A percentile compares a stretch with the other conserved stretches of the same genome.
phyloP scores from a whole-genome alignment of 2,329 filamentous ascomycete species.

The Magnaporthiopsis poae region DNA sequence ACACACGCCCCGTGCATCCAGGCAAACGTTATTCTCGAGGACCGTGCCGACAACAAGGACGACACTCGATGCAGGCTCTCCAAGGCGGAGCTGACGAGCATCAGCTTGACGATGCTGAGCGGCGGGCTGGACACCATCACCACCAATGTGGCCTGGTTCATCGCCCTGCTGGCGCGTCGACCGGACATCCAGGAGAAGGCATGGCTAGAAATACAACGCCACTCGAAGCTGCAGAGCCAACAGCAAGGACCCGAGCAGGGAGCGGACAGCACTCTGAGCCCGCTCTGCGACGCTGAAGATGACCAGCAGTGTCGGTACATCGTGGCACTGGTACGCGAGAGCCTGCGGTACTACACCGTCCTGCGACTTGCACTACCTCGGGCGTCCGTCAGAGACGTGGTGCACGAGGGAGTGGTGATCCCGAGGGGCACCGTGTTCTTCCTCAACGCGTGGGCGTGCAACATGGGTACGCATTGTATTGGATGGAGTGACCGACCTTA shows the following conservation, averaged over 20 bases:
- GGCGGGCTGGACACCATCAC: slow-evolving; percentile 59
- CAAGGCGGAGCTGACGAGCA: slow-evolving; percentile 61
- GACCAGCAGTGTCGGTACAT: slow-evolving; percentile 56
- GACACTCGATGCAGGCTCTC: neutral
- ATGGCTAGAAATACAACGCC: slow-evolving; percentile 42
- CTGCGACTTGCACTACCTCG: slow-evolving; percentile 53
- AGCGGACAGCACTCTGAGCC: slow-evolving; percentile 22
- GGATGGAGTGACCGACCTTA: neutral
- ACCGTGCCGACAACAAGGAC: neutral
- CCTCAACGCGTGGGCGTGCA: slow-evolving; percentile 34
- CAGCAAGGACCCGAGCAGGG: neutral
- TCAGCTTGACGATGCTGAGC: slow-evolving; percentile 55
- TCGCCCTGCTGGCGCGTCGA: slow-evolving; percentile 48
- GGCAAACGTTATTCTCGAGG: slow-evolving; percentile 14
- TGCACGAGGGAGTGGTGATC: slow-evolving; percentile 47
- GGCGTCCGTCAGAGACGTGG: slow-evolving; percentile 49
- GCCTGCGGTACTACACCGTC: slow-evolving; percentile 53
- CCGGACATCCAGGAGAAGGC: slow-evolving; percentile 55
- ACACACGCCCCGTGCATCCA: slow-evolving; percentile 21
- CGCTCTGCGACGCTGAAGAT: slow-evolving; percentile 50
- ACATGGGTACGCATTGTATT: neutral
- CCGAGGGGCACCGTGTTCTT: slow-evolving; percentile 56
- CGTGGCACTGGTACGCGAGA: slow-evolving; percentile 53
- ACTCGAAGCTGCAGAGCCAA: slow-evolving; percentile 25
- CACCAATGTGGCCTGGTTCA: slow-evolving; percentile 55